These are phyloP conservation scores for Sporothrix sp. DNA, from an alignment of 2,329 filamentous ascomycete species.

Conservation along the genomic window DNA sequence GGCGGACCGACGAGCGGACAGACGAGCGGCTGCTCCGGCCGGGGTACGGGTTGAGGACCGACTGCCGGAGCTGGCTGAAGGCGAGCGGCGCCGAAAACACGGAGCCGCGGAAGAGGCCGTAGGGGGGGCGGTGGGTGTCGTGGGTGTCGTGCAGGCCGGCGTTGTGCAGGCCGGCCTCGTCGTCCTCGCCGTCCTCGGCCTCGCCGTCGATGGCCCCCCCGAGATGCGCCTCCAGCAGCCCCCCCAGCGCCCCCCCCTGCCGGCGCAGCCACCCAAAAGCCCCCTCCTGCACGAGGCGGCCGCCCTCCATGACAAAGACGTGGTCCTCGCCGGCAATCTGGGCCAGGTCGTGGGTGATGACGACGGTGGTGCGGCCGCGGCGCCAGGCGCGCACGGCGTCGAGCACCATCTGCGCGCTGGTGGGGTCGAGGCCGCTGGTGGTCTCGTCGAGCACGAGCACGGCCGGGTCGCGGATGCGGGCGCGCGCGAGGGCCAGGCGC, in stretches of 20 bases:
- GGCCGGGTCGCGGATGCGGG: constrained; percentile 64
- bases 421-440: constrained; percentile 75
- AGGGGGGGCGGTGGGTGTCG: too few species aligned
- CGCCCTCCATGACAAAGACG: constrained; percentile 68
- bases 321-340: constrained; percentile 67
- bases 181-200: not conserved
- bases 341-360: constrained; percentile 83
- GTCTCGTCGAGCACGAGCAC: constrained; percentile 82
- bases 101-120: not conserved
- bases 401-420: constrained; percentile 58
- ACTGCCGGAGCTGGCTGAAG: constrained; percentile 5
- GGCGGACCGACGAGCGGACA: not conserved
- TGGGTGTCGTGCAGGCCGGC: not conserved
- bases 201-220: not conserved
- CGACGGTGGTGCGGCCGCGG: constrained; percentile 71
- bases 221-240: constrained; percentile 9
- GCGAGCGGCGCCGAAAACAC: constrained; percentile 7
- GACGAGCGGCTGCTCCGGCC: not conserved
- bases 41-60: not conserved
- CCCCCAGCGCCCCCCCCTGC: constrained; percentile 4
- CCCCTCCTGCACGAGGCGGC: constrained; percentile 59
- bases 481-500: constrained; percentile 69
- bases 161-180: not conserved
- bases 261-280: constrained; percentile 30
- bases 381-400: constrained; percentile 70